These are phyloP conservation scores for Hypocrella siamensis DNA, from an alignment of 2,329 filamentous ascomycete species.

Conservation along the genomic window DNA sequence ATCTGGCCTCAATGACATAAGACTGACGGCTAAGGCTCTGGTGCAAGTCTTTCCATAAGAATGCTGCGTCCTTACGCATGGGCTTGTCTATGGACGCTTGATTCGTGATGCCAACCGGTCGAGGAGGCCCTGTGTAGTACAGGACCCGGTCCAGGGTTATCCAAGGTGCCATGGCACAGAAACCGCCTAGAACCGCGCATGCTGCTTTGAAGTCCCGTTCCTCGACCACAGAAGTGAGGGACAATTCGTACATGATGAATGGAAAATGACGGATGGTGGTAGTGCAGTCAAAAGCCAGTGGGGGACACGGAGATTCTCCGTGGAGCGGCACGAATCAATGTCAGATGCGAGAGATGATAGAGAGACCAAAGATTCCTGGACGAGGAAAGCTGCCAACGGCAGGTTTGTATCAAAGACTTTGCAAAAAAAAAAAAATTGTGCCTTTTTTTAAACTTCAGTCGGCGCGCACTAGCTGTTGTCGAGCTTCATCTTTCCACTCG, in stretches of 20 bases:
- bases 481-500: too few relatives aligned
- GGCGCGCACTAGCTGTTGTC: too few relatives aligned
- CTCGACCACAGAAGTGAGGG: slow-evolving; percentile 36
- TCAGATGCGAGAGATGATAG: too few relatives aligned
- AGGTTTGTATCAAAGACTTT: too few relatives aligned
- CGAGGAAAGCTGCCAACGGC: too few relatives aligned
- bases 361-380: too few relatives aligned
- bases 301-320: too few relatives aligned
- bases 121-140: slow-evolving; percentile 33
- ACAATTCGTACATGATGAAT: slow-evolving; percentile 39
- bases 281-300: too few relatives aligned
- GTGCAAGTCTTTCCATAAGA: slow-evolving; percentile 37
- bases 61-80: slow-evolving; percentile 18
- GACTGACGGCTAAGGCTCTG: slow-evolving; percentile 39
- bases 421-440: too few relatives aligned
- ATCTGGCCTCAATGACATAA: slow-evolving; percentile 38
- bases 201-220: slow-evolving; percentile 32
- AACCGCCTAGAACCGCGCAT: slow-evolving; percentile 37
- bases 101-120: slow-evolving; percentile 29
- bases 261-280: background rate
- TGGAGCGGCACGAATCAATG: too few relatives aligned
- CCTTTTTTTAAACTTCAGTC: too few relatives aligned
- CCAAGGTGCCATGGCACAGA: slow-evolving; percentile 39
- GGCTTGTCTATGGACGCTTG: slow-evolving; percentile 21
- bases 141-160: slow-evolving; percentile 33